Evolutionary conservation across 1,139 yeast species (phyloP).

Genomic region (Torulaspora pretoriensis): DNA sequence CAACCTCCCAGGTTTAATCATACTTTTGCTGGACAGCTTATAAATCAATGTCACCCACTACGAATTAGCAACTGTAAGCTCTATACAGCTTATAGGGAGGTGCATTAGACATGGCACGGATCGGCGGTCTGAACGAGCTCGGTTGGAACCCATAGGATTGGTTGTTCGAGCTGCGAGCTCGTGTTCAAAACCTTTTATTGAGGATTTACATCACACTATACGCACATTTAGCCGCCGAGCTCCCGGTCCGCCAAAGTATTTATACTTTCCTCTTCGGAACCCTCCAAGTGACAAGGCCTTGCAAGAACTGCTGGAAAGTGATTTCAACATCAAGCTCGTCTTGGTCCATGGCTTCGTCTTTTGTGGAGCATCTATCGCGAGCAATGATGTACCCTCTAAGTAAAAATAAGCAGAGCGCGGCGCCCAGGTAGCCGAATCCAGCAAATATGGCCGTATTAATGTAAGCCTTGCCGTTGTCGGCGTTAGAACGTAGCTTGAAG

Average conservation of each 20-base stretch:
- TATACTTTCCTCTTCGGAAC: constrained; percentile 4
- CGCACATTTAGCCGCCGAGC: constrained; percentile 4
- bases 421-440: constrained; percentile 42
- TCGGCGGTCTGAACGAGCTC: too few relatives aligned
- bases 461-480: constrained; percentile 39
- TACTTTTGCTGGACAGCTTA: background rate
- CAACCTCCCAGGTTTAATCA: too few relatives aligned
- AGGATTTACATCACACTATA: background rate
- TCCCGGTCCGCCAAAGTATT: background rate
- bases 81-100: too few relatives aligned
- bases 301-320: constrained; percentile 1
- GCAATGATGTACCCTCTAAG: constrained; percentile 34
- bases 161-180: background rate
- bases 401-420: constrained; percentile 32
- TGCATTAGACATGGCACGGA: too few relatives aligned
- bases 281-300: constrained; percentile 3
- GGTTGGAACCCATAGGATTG: too few relatives aligned
- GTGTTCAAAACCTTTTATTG: background rate
- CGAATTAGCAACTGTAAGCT: background rate
- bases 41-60: background rate
- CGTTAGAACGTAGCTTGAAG: constrained; percentile 25
- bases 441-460: constrained; percentile 50
- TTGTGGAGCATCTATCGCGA: constrained; percentile 19
- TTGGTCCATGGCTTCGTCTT: constrained; percentile 9
- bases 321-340: constrained; percentile 12